Percentiles rank a stretch among this genome's conserved stretches.
phyloP scores from a whole-genome alignment of 345 rosid species.

The Melaleuca alternifolia region DNA sequence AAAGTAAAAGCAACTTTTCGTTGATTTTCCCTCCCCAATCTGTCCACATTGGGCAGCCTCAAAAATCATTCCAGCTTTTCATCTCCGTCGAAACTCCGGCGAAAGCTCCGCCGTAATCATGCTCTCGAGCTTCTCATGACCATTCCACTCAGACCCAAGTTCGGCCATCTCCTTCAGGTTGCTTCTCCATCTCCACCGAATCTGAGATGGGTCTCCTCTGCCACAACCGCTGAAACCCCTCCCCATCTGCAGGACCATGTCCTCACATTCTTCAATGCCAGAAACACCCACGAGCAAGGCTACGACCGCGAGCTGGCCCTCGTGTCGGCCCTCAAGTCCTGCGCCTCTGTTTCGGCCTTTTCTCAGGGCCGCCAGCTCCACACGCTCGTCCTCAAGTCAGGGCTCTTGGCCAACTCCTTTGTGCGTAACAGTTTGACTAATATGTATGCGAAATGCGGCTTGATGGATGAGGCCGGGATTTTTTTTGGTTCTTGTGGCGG shows the following conservation, averaged over 20 bases:
- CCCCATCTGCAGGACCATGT: not conserved
- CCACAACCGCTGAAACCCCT: not conserved
- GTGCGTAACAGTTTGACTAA: slow-evolving; percentile 60
- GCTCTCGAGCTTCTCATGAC: slow-evolving; percentile 26
- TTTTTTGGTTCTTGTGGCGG: slow-evolving; percentile 21
- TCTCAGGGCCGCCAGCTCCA: slow-evolving; percentile 46
- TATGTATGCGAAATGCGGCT: slow-evolving; percentile 59
- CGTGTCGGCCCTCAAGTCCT: slow-evolving; percentile 49
- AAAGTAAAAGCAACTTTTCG: not conserved
- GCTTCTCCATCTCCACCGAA: not conserved
- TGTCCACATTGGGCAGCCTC: not conserved
- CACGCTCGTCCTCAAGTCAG: slow-evolving; percentile 35
- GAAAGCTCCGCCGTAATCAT: not conserved
- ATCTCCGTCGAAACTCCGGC: not conserved
- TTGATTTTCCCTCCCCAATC: not conserved
- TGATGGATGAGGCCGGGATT: slow-evolving; percentile 37
- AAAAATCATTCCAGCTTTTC: not conserved
- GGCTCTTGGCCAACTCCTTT: slow-evolving; percentile 50
- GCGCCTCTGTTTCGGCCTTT: slow-evolving; percentile 23
- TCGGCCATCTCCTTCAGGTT: not conserved
- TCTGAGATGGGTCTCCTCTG: slow-evolving; percentile 29
- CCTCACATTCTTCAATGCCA: slow-evolving; percentile 2
- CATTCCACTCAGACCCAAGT: slow-evolving; percentile 17
- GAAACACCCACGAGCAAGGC: not conserved
- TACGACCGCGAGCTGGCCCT: slow-evolving; percentile 26